A percentile compares a stretch with the other conserved stretches of the same genome.
These are phyloP conservation scores for Emergomyces africanus DNA, from an alignment of 2,329 filamentous ascomycete species.

Conservation along the genomic window DNA sequence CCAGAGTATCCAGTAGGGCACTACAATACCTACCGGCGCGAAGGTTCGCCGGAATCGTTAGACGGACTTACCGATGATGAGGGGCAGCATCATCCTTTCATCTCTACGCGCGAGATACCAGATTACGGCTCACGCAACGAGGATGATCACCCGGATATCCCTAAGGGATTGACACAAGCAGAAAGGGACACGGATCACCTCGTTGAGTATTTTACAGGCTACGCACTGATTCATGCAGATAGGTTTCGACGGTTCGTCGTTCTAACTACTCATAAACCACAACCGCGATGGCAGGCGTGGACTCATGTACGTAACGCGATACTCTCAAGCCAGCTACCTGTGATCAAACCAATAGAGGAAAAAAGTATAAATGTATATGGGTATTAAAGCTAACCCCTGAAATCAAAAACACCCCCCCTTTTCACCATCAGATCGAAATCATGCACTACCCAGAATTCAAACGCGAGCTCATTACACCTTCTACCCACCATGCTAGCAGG, in stretches of 20 bases:
- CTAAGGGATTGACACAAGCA: slow-evolving; percentile 16
- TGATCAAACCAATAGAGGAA: not conserved
- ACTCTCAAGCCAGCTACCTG: not conserved
- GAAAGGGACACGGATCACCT: slow-evolving; percentile 25
- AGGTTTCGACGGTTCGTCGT: slow-evolving; percentile 22
- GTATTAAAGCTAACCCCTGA: not conserved
- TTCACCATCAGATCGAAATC: slow-evolving; percentile 8
- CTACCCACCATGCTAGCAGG: not conserved
- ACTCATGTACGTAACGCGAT: slow-evolving; percentile 15
- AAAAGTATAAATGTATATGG: not conserved
- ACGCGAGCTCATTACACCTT: slow-evolving; percentile 1
- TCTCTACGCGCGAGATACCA: slow-evolving; percentile 18
- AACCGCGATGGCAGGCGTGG: slow-evolving; percentile 19
- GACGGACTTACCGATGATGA: slow-evolving; percentile 14
- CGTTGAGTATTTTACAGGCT: slow-evolving; percentile 28
- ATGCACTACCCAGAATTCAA: slow-evolving; percentile 10
- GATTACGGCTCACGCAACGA: slow-evolving; percentile 19
- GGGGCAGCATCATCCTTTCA: slow-evolving; percentile 15
- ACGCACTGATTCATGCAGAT: slow-evolving; percentile 20
- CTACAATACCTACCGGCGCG: slow-evolving; percentile 5
- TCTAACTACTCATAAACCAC: slow-evolving; percentile 14
- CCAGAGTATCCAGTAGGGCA: slow-evolving; percentile 8
- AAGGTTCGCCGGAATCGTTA: slow-evolving; percentile 11
- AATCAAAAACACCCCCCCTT: not conserved
- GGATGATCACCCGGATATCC: slow-evolving; percentile 14